Base-by-base conservation (phyloP, 306 rosid species). In the Prunus davidiana region DNA sequence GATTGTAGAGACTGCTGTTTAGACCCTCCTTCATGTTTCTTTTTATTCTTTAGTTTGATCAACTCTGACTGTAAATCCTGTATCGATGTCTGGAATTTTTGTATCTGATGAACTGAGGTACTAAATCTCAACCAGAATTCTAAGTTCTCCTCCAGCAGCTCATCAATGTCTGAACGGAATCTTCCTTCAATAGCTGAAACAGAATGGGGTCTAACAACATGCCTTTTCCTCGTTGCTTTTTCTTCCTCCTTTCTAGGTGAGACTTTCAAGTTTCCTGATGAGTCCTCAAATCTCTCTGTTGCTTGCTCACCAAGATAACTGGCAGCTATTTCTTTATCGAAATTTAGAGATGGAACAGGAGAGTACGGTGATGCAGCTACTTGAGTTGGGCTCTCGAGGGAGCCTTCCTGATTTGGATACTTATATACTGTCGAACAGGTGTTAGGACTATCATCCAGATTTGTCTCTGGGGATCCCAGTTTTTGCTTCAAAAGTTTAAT, bases 121-220 rank as follows among this genome's bases (percentile, higher is more conserved):
- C 98, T 91, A 30, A 89, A 92, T 72, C 96, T 89, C 83, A 96
- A 69, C 99, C 99, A 96, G 78, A 92, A 92, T 81, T 92, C 97
- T 11, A 96, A 84, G 81, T 92, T 92, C 81, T 81, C 91, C 79
- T 92, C 96, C 47, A 90, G 84, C 24, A 91, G 78, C 46, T 73
- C 83, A 60, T 96, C 93, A 6, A 96, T 89, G 58, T 87, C 74
- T 1, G 89, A 76, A 1, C 96, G 96, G 34, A 87, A 81, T 79
- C 82, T 91, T 79, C 82, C 92, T 81, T 88, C 90, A 45, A 78
- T 52, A n/a, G 76, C 72, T 62, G 92, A 85, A 78, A 84, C 78
- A 63, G 80, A 27, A 73, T 64, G 78, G 12, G 69, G 68, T 58
- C 61, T 79, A 1, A 56, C 69, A 55, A 30, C 71, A 15, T 64